Percentiles rank a stretch among this genome's conserved stretches.
Conservation (phyloP, 768 basidiomycete genomes). For the Cyclocybe cylindracea region DNA sequence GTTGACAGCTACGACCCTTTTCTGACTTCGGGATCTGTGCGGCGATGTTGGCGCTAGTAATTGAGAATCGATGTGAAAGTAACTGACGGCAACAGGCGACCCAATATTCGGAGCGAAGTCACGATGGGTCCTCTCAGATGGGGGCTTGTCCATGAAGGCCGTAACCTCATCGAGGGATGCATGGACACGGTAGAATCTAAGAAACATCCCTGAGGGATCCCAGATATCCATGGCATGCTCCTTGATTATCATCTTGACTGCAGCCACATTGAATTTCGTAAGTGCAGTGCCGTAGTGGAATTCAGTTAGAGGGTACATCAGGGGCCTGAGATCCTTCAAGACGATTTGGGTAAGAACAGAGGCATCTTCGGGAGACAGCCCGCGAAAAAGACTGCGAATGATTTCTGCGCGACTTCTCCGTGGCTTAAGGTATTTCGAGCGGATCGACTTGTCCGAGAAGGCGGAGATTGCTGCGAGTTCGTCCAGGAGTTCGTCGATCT, state of each 20-base stretch:
- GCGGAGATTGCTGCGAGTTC: slow-evolving; percentile 70
- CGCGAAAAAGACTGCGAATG: slow-evolving; percentile 58
- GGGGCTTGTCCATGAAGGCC: slow-evolving; percentile 37
- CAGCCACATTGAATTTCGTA: slow-evolving; percentile 53
- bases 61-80: neutral
- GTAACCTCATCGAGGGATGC: slow-evolving; percentile 62
- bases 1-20: slow-evolving; percentile 64
- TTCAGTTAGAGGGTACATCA: slow-evolving; percentile 68
- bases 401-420: slow-evolving; percentile 34
- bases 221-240: slow-evolving; percentile 71
- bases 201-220: slow-evolving; percentile 62
- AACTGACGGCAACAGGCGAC: slow-evolving; percentile 58
- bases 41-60: neutral
- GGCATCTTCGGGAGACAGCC: slow-evolving; percentile 62
- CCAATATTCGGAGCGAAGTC: slow-evolving; percentile 50
- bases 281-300: slow-evolving; percentile 52
- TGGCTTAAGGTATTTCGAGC: slow-evolving; percentile 24
- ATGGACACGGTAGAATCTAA: slow-evolving; percentile 51
- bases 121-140: slow-evolving; percentile 10
- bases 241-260: slow-evolving; percentile 56
- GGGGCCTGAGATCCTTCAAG: slow-evolving; percentile 80
- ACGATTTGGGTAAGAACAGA: slow-evolving; percentile 83
- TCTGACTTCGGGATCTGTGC: slow-evolving; percentile 79
- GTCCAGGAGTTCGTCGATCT: slow-evolving; percentile 69
- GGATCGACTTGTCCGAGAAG: slow-evolving; percentile 57